Evolutionary conservation across 495 filamentous ascomycete species (phyloP).

Genomic region (Aspergillus leporis): DNA sequence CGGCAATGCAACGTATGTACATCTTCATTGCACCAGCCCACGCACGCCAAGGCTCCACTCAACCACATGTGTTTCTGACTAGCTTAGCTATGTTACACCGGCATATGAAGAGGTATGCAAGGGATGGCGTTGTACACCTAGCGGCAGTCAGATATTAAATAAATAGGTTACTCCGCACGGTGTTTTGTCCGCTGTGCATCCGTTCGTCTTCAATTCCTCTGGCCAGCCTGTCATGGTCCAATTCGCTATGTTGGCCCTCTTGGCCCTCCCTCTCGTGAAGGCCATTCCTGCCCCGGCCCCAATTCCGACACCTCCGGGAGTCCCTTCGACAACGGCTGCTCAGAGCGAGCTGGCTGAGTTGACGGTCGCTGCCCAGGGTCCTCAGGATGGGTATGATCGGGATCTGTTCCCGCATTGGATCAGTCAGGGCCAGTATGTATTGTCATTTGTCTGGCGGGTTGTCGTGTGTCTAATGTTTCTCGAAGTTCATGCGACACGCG

Average conservation of each 20-base stretch:
- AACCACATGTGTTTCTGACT: background rate
- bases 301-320: constrained; percentile 49
- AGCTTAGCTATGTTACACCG: background rate
- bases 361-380: constrained; percentile 52
- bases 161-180: background rate
- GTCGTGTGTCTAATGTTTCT: background rate
- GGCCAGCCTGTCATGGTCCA: constrained; percentile 8
- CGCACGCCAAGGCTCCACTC: background rate
- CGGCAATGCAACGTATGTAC: background rate
- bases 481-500: constrained; percentile 62
- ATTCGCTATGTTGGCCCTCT: constrained; percentile 10
- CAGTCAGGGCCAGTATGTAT: constrained; percentile 42
- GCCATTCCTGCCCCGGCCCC: constrained; percentile 17
- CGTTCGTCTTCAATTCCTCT: background rate
- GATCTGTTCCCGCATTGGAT: constrained; percentile 70
- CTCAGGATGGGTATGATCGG: constrained; percentile 58
- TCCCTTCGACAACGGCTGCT: constrained; percentile 57
- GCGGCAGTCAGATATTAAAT: background rate
- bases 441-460: background rate
- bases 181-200: background rate
- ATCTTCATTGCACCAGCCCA: background rate
- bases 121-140: background rate
- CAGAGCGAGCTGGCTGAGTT: constrained; percentile 54
- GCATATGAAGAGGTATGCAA: background rate
- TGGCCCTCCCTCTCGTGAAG: constrained; percentile 18